phyloP scores from a whole-genome alignment of 2,329 filamentous ascomycete species.

The Lachnellula cervina region DNA sequence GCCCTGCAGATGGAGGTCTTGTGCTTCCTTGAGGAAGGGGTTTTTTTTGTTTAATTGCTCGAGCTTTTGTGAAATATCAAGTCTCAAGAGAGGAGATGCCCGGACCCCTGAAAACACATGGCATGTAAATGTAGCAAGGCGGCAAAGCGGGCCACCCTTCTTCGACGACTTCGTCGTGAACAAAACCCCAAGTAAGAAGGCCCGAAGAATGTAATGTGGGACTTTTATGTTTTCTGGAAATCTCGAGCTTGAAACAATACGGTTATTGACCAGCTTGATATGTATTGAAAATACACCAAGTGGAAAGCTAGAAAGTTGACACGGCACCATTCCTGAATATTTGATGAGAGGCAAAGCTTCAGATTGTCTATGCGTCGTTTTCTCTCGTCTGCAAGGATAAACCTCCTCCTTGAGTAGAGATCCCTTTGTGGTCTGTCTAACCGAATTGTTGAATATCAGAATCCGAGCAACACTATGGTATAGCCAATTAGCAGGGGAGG shows the following conservation, averaged over 20 bases:
- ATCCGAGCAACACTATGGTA: background rate
- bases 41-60: conserved; percentile 1
- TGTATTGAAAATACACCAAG: background rate
- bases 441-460: background rate
- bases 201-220: background rate
- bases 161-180: background rate
- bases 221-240: too few relatives aligned
- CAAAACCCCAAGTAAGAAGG: background rate
- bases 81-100: background rate
- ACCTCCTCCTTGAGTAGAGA: background rate
- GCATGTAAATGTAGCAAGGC: background rate
- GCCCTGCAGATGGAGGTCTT: conserved; percentile 21
- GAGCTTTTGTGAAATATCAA: background rate
- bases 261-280: too few relatives aligned
- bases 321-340: background rate
- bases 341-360: background rate
- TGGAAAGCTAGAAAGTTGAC: background rate
- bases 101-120: background rate
- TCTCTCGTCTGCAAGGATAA: background rate
- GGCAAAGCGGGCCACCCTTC: background rate
- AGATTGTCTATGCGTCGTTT: background rate
- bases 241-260: too few relatives aligned
- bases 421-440: background rate
- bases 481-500: background rate
- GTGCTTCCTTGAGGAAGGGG: background rate